A percentile compares a stretch with the other conserved stretches of the same genome.
Evolutionary conservation across 2,329 filamentous ascomycete species (phyloP).

Genomic region (Sphaceloma murrayae): DNA sequence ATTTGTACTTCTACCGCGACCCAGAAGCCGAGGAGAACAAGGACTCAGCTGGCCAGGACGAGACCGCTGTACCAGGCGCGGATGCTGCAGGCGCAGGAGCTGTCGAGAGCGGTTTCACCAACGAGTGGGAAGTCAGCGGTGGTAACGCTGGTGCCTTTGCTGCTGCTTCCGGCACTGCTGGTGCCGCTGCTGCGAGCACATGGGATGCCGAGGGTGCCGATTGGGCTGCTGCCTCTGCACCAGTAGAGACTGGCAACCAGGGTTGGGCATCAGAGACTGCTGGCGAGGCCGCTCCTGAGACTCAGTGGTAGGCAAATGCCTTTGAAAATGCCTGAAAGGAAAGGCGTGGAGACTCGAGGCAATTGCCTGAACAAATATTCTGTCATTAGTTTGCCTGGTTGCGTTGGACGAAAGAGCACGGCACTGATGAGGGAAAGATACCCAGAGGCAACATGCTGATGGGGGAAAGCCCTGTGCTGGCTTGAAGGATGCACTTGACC

Average conservation of each 20-base stretch:
- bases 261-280: conserved; percentile 41
- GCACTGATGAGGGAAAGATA: conserved; percentile 99
- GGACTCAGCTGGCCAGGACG: conserved; percentile 69
- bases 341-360: conserved; percentile 1
- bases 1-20: conserved; percentile 99
- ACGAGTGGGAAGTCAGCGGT: conserved; percentile 76
- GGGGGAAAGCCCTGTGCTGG: conserved; percentile 98
- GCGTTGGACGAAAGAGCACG: conserved; percentile 44
- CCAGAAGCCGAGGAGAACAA: conserved; percentile 99
- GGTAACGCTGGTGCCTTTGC: conserved; percentile 58
- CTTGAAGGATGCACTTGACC: conserved; percentile 79
- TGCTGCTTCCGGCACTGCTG: conserved; percentile 47
- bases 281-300: conserved; percentile 30
- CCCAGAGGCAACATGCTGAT: conserved; percentile 45
- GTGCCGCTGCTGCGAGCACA: conserved; percentile 52
- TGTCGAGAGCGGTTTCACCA: conserved; percentile 68
- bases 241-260: conserved; percentile 40
- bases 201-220: conserved; percentile 56
- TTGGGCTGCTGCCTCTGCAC: conserved; percentile 54
- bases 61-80: conserved; percentile 71
- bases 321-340: conserved; percentile 1
- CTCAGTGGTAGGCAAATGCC: conserved; percentile 37
- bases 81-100: conserved; percentile 75
- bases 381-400: conserved; percentile 21
- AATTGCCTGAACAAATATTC: conserved; percentile 9